Base-by-base conservation (phyloP, 331 rosid species). In the Acacia pycnantha region DNA sequence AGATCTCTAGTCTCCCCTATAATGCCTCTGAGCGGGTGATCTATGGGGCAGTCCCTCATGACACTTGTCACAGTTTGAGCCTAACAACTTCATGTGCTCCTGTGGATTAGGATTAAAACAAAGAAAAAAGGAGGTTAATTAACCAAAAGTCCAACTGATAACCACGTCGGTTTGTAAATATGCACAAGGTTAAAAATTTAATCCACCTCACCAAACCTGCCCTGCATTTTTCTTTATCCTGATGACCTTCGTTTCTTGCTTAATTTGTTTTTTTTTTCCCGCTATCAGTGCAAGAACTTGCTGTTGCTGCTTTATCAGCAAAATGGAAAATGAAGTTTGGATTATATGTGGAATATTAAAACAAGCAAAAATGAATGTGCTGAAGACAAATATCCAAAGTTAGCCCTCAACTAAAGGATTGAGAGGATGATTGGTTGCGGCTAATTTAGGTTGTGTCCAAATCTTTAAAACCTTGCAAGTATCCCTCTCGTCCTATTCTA, bases 361-460 rank as follows among this genome's bases (percentile, higher is more conserved):
- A 15, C 31, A 53, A 75, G 48, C 58, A 44, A 43, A 43, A 70
- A 67, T 67, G 71, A 46, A 66, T 67, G 33, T 82, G 62, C 21
- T 21, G 73, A 40, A 68, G 8, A 40, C 8, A 31, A 16, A 65
- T 16, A 65, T 7, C 44, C 22, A 65, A 31, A 33, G 24, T 33
- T 65, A 16, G 44, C 71, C 71, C 46, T 16, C 22, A 65, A 68
- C 40, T 10, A 11, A 48, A 80, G 67, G 62, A 18, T 18, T 12
- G 72, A 29, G 73, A 79, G 26, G 19, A 31, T 50, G 37, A 50
- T 40, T 40, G 74, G 2, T 62, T 13, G 35, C 21, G 48, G 44
- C 47, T 16, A 37, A 68, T 47, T 64, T 47, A 33, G 65, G 16
- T 19, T 65, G 27, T 29, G 15, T 12, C 16, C 8, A 24, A n/a